Percentiles rank a stretch among this genome's conserved stretches.
Evolutionary conservation across 2,329 filamentous ascomycete species (phyloP).

Genomic region (Neofusicoccum parvum): DNA sequence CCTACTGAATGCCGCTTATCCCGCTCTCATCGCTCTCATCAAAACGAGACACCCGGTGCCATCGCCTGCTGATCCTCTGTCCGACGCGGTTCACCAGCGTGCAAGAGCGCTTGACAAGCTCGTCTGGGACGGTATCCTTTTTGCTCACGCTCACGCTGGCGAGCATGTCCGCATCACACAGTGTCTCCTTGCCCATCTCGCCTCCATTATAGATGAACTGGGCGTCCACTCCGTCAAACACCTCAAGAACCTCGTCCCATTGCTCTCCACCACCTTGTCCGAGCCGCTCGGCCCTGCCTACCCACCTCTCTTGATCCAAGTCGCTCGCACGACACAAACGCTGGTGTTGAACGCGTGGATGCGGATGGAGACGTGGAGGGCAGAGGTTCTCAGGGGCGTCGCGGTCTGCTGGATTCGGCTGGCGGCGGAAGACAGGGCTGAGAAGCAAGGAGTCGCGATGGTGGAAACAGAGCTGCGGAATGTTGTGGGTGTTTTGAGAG

Average conservation of each 20-base stretch:
- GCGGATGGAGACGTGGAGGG: conserved; percentile 63
- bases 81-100: conserved; percentile 31
- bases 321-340: conserved; percentile 56
- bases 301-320: conserved; percentile 56
- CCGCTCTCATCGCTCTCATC: conserved; percentile 63
- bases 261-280: conserved; percentile 65
- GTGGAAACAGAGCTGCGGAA: conserved; percentile 52
- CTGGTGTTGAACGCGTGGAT: conserved; percentile 70
- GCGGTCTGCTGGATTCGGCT: conserved; percentile 38
- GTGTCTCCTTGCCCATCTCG: conserved; percentile 57
- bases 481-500: conserved; percentile 45
- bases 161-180: conserved; percentile 61
- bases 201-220: conserved; percentile 56
- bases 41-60: conserved; percentile 43
- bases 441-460: conserved; percentile 23
- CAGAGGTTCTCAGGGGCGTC: conserved; percentile 65
- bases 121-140: conserved; percentile 46
- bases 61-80: conserved; percentile 28
- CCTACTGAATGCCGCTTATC: conserved; percentile 68
- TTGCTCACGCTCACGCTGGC: conserved; percentile 57
- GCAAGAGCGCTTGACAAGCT: conserved; percentile 47
- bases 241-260: conserved; percentile 68
- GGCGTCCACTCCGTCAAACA: conserved; percentile 68
- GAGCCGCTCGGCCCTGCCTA: conserved; percentile 67
- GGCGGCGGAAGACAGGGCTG: conserved; percentile 23